These are phyloP conservation scores for Cystofilobasidium bisporidii DNA, from an alignment of 768 basidiomycete species.

Conservation along the genomic window DNA sequence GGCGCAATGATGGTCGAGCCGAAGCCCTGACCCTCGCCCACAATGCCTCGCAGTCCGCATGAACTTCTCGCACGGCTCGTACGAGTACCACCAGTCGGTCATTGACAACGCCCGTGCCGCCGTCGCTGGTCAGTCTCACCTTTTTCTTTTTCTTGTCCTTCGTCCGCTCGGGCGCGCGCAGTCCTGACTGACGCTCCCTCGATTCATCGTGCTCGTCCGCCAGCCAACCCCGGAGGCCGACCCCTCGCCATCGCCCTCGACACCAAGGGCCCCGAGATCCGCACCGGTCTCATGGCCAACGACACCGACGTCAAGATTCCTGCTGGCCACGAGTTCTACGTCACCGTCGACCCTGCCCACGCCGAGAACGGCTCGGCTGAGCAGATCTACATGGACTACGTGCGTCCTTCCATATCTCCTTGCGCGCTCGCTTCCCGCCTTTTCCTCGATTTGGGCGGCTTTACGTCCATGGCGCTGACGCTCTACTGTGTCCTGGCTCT, in stretches of 20 bases:
- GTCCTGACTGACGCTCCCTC: background rate
- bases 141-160: too few relatives aligned
- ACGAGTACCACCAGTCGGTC: slow-evolving; percentile 97
- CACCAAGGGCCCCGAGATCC: slow-evolving; percentile 99
- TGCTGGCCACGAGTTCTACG: slow-evolving; percentile 86
- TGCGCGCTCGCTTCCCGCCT: too few relatives aligned
- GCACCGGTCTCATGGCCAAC: slow-evolving; percentile 85
- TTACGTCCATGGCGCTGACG: too few relatives aligned
- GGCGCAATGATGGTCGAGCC: background rate
- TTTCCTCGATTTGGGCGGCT: too few relatives aligned
- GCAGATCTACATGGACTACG: slow-evolving; percentile 86
- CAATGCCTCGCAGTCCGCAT: slow-evolving; percentile 73
- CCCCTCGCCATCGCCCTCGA: slow-evolving; percentile 96
- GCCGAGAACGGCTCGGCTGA: slow-evolving; percentile 70
- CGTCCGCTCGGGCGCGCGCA: background rate
- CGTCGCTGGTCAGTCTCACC: slow-evolving; percentile 53
- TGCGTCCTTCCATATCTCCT: too few relatives aligned
- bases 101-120: slow-evolving; percentile 92
- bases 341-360: slow-evolving; percentile 76
- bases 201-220: background rate
- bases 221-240: slow-evolving; percentile 65
- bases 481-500: too few relatives aligned
- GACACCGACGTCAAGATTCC: slow-evolving; percentile 74
- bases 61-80: slow-evolving; percentile 99
- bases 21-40: background rate